Base-by-base conservation (phyloP, 1,284 basidiomycete species). In the Ceratobasidium theobromae region DNA sequence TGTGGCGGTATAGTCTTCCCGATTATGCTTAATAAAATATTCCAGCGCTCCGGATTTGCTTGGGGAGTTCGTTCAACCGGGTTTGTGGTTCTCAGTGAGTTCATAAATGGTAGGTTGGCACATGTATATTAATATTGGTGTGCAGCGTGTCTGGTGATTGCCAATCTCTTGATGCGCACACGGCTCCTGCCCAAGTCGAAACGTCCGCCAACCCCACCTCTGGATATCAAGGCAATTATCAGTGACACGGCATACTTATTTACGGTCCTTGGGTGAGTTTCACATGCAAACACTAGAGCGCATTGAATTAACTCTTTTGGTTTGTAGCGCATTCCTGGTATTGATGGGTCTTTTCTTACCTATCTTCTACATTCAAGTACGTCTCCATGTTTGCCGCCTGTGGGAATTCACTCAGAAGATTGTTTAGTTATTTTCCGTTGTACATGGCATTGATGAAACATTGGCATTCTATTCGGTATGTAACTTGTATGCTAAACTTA, bases 1-100 rank as follows among this genome's bases (percentile, higher is more conserved):
- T 68, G 72, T 81, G 86, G 86, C 23, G 87, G 87, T 6, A 83
- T 88, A 1, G 76, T 87, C 6, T 88, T 83, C 70, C 86, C 87
- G 0, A 82, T 89, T 66, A 78, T 87, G 76, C 78, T 88, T 25
- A 82, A 83, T 67, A 77, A 76, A 23, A 80, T 88, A 9, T 86
- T 88, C 71, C 68, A 74, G 40, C 66, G 68, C 25, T 73, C 85
- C 33, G 86, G 85, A 0, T 89, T 87, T 72, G 81, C 77, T 9
- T 87, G 86, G 86, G 79, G 81, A 23, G 66, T 67, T 6, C 66
- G 66, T 6, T 28, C 60, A 6, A 53, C 66, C 11, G 66, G 30
- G 4, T 64, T 65, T 27, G 51, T 65, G 2, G 62, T 65, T 21
- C 21, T 53, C 5, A 52, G 62, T 65, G 27, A 46, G 51, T 52